Conservation (phyloP, 805 yeast genomes). For the Saturnispora zaruensis region DNA sequence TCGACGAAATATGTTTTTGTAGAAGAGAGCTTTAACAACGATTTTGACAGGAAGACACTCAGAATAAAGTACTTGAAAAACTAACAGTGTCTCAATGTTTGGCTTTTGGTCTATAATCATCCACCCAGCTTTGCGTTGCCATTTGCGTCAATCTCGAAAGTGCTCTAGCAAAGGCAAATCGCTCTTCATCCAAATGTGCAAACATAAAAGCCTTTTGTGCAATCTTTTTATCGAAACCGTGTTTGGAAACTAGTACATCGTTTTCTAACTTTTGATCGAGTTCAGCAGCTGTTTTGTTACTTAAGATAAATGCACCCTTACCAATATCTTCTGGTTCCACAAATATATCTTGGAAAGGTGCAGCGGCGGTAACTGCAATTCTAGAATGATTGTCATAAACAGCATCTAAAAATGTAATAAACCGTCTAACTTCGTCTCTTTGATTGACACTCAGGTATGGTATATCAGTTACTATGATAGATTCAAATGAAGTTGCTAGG, state of each 20-base stretch:
- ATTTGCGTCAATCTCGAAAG: conserved; percentile 83
- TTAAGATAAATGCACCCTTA: conserved; percentile 35
- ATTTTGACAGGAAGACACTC: too few relatives aligned
- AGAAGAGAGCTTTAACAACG: neutral
- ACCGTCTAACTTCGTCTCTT: conserved; percentile 80
- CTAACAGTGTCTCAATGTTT: neutral
- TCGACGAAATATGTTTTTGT: neutral
- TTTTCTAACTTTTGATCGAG: conserved; percentile 30
- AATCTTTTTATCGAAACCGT: conserved; percentile 66
- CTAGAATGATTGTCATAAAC: conserved; percentile 87
- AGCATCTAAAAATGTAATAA: conserved; percentile 92
- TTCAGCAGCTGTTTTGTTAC: conserved; percentile 23
- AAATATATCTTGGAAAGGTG: conserved; percentile 74
- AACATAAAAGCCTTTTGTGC: conserved; percentile 70
- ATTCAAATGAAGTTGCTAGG: conserved; percentile 63
- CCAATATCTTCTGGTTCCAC: conserved; percentile 67
- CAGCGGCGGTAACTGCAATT: conserved; percentile 82
- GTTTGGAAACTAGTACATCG: conserved; percentile 60
- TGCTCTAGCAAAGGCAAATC: conserved; percentile 95
- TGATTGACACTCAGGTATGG: conserved; percentile 73
- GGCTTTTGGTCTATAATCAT: conserved; percentile 22
- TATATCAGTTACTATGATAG: conserved; percentile 86
- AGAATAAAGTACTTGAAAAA: neutral
- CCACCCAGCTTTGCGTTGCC: conserved; percentile 92
- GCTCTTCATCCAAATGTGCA: conserved; percentile 79